These are phyloP conservation scores for Phytophthora pluvialis DNA, from an alignment of 352 stramenopile species.

Conservation along the genomic window DNA sequence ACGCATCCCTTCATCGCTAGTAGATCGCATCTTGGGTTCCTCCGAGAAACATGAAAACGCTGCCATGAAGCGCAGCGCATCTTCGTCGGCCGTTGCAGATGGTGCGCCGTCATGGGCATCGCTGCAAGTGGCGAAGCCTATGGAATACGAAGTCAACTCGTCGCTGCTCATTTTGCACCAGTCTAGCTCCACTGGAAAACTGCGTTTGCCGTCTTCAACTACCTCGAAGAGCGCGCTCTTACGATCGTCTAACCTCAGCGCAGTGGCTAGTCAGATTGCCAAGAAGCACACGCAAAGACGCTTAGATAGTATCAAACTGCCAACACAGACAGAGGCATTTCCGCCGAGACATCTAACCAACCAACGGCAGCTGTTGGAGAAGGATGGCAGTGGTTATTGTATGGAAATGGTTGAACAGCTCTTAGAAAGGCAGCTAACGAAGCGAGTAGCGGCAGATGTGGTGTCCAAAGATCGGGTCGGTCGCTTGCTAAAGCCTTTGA, in stretches of 20 bases:
- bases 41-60: constrained; percentile 23
- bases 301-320: constrained; percentile 61
- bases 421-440: constrained; percentile 30
- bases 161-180: constrained; percentile 62
- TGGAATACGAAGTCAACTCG: constrained; percentile 69
- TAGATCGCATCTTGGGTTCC: constrained; percentile 27
- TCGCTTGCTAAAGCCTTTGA: constrained; percentile 53
- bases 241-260: constrained; percentile 36
- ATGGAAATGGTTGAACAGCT: constrained; percentile 37
- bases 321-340: constrained; percentile 48
- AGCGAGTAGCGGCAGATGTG: constrained; percentile 39
- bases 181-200: constrained; percentile 35
- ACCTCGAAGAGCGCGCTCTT: constrained; percentile 18
- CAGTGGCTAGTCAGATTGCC: constrained; percentile 36
- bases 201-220: constrained; percentile 32
- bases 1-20: constrained; percentile 14
- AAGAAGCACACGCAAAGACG: constrained; percentile 64
- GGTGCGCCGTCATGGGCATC: constrained; percentile 53
- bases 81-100: constrained; percentile 28
- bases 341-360: constrained; percentile 25
- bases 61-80: constrained; percentile 35
- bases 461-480: constrained; percentile 52
- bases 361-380: constrained; percentile 25
- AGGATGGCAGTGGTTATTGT: constrained; percentile 12
- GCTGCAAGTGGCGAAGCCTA: constrained; percentile 48